Conservation (phyloP, 768 basidiomycete genomes). For the Pleurotus salmoneostramineus region DNA sequence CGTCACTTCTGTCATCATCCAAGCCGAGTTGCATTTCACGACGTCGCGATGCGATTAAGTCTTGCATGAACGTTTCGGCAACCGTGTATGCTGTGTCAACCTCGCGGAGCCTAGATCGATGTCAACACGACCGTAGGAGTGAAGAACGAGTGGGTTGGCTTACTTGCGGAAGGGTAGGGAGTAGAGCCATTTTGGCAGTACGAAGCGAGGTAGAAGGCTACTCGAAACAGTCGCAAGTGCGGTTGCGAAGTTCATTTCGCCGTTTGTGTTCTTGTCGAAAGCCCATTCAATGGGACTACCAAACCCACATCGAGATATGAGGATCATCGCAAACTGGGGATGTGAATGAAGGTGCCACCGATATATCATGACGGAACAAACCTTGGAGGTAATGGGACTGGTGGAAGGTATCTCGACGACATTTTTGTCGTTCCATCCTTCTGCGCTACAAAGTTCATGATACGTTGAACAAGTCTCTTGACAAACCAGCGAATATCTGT, state of each 20-base stretch:
- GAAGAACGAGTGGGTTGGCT: not conserved
- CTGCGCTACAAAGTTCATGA: constrained; percentile 31
- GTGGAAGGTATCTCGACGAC: constrained; percentile 24
- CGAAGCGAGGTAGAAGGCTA: constrained; percentile 16
- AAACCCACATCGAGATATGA: constrained; percentile 42
- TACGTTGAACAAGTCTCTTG: constrained; percentile 29
- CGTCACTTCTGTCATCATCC: not conserved
- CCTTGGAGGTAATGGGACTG: constrained; percentile 32
- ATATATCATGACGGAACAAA: not conserved
- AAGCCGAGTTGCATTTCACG: constrained; percentile 14
- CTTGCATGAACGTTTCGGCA: constrained; percentile 32
- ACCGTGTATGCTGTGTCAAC: constrained; percentile 26
- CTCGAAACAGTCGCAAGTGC: constrained; percentile 30
- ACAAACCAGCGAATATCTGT: constrained; percentile 41
- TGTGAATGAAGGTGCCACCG: not conserved
- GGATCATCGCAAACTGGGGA: constrained; percentile 35
- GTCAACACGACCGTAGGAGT: not conserved
- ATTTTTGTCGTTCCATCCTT: constrained; percentile 27
- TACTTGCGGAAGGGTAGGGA: constrained; percentile 31
- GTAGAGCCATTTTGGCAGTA: constrained; percentile 33
- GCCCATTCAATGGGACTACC: constrained; percentile 39
- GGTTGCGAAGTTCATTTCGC: constrained; percentile 32
- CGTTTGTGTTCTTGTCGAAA: constrained; percentile 26
- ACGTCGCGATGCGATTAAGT: constrained; percentile 28
- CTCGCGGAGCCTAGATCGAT: not conserved